A percentile compares a stretch with the other conserved stretches of the same genome.
These are phyloP conservation scores for Hymenoscyphus repandus DNA, from an alignment of 2,329 filamentous ascomycete species.

Conservation along the genomic window DNA sequence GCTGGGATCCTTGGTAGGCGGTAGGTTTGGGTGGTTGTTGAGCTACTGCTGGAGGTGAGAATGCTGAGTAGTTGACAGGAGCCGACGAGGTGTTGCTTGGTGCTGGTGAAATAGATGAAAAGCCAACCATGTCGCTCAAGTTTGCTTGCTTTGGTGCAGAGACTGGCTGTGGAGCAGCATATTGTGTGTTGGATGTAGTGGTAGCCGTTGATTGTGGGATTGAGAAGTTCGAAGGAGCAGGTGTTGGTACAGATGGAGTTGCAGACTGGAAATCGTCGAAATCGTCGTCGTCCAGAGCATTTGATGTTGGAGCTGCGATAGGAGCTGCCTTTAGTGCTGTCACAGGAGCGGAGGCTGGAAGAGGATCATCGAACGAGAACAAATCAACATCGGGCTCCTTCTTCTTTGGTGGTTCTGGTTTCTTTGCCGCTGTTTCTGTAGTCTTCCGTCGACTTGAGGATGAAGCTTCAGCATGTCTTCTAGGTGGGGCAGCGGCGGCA, in stretches of 20 bases:
- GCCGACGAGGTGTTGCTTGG: constrained; percentile 50
- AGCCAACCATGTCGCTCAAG: constrained; percentile 71
- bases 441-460: constrained; percentile 35
- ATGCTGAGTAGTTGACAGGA: constrained; percentile 60
- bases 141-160: constrained; percentile 77
- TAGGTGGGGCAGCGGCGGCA: constrained; percentile 44
- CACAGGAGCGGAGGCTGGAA: constrained; percentile 39
- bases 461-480: constrained; percentile 25
- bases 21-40: constrained; percentile 41
- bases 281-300: constrained; percentile 73
- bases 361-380: constrained; percentile 83
- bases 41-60: constrained; percentile 42
- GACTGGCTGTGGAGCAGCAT: constrained; percentile 77
- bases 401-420: constrained; percentile 66
- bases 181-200: constrained; percentile 58
- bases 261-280: constrained; percentile 98
- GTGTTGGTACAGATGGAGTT: constrained; percentile 46
- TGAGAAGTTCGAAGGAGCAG: constrained; percentile 37
- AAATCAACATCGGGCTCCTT: constrained; percentile 89
- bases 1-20: constrained; percentile 70
- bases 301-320: constrained; percentile 36
- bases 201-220: constrained; percentile 44
- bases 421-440: constrained; percentile 48
- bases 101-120: constrained; percentile 76
- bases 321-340: constrained; percentile 40